phyloP scores from a whole-genome alignment of 2,329 filamentous ascomycete species.

The Dothideomycetidae sp. region DNA sequence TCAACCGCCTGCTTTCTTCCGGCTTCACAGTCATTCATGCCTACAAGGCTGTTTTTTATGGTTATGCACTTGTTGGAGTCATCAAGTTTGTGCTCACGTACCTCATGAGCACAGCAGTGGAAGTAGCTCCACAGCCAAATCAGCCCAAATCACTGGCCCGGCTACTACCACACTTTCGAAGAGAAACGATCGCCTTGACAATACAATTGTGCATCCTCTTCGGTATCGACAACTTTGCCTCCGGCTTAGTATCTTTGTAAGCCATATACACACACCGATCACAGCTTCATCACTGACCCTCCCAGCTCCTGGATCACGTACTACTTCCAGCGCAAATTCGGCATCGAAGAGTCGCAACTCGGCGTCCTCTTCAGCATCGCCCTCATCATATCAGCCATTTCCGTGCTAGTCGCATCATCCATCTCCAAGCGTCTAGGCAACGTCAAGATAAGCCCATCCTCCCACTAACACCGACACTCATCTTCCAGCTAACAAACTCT shows the following conservation, averaged over 20 bases:
- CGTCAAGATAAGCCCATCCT: conserved; percentile 1
- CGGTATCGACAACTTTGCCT: conserved; percentile 10
- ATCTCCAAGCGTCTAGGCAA: conserved; percentile 10
- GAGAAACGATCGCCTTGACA: not conserved
- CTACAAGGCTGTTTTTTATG: conserved; percentile 29
- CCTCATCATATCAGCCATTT: conserved; percentile 8
- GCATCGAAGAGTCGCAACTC: conserved; percentile 8
- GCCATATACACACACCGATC: too few relatives aligned
- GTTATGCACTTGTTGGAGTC: conserved; percentile 29
- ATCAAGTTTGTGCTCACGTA: conserved; percentile 26
- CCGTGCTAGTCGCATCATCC: conserved; percentile 9
- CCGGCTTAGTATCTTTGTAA: conserved; percentile 9
- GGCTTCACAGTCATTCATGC: conserved; percentile 26
- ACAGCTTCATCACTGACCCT: too few relatives aligned
- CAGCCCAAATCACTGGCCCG: not conserved
- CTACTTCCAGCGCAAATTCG: conserved; percentile 11
- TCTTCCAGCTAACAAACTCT: not conserved
- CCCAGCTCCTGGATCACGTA: conserved; percentile 11
- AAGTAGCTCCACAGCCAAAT: conserved; percentile 9
- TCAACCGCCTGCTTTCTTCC: conserved; percentile 20
- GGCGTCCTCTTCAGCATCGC: conserved; percentile 10
- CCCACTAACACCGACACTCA: not conserved
- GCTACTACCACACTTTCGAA: conserved; percentile 3
- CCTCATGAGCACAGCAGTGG: conserved; percentile 29
- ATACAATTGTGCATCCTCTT: conserved; percentile 8